phyloP scores from a whole-genome alignment of 2,329 filamentous ascomycete genomes.

The Botrytis tulipae region DNA sequence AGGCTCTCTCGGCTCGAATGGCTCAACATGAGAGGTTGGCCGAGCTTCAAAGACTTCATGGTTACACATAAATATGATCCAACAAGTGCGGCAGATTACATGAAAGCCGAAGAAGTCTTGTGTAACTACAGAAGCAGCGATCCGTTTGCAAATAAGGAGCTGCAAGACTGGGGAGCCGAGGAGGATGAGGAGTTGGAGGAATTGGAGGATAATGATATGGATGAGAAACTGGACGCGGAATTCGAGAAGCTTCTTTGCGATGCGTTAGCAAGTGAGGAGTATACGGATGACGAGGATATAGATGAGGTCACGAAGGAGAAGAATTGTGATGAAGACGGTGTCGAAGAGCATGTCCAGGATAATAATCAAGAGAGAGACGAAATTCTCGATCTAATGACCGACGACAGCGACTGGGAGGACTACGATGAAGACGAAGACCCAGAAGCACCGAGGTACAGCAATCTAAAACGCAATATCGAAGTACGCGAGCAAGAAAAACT shows the following conservation, averaged over 20 bases:
- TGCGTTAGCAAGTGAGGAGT: background rate
- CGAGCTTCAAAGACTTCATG: slow-evolving; percentile 1
- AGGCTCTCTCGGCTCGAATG: background rate
- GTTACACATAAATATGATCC: background rate
- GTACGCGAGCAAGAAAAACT: background rate
- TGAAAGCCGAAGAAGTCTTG: slow-evolving; percentile 2
- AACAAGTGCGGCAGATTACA: background rate
- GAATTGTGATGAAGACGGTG: background rate
- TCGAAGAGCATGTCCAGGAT: background rate
- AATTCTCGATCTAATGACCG: background rate
- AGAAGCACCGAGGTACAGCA: no score
- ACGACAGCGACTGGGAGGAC: background rate
- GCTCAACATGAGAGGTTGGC: slow-evolving; percentile 1
- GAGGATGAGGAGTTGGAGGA: background rate
- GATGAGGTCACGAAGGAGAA: background rate
- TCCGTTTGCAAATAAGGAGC: background rate
- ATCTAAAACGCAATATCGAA: background rate
- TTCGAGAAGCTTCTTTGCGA: background rate
- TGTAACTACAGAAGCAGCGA: background rate
- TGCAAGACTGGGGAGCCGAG: background rate
- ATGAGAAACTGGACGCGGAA: background rate
- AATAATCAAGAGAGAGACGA: background rate
- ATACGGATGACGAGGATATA: no score
- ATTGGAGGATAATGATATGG: background rate
- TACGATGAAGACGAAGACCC: background rate